Base-by-base conservation (phyloP, 768 basidiomycete species). In the Exsudoporus frostii region DNA sequence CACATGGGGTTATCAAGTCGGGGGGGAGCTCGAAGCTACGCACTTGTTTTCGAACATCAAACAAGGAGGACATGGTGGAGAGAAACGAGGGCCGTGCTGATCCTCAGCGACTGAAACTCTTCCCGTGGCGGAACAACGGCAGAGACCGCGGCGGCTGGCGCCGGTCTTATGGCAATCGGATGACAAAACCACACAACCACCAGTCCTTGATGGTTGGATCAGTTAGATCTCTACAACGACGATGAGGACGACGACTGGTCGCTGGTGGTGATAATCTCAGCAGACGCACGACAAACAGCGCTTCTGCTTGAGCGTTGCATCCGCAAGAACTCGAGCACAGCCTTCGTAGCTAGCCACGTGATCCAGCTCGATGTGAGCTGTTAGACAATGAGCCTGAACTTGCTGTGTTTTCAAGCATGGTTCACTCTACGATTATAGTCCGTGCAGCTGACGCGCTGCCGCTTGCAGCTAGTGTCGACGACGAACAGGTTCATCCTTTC, bases 391-490 rank as follows among this genome's bases (percentile, higher is more conserved):
- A 11, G 8, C 34, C 24, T 1, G 29, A 30, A 30, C 29, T 30
- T 7, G 9, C 8, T 14, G 32, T 34, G 22, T 7, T 48, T 43
- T 50, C 46, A 41, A 62, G 50, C 57, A 94, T 94, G 92, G 92
- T 94, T 55, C 84, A 85, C 55, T 90, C 92, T 55, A 94, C 92
- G 25, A 85, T 88, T 55, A 84, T 94, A 63, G 91, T 89, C 17
- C 79, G 92, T 53, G 92, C 90, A 24, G 83, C 83, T 10, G 92
- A 94, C 70, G 90, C 88, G 24, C 79, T 98, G 20, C 95, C 95
- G 15, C 79, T 98, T 14, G 93, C 95, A 14, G 94, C 95, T 1
- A 95, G 90, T 59, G 97, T 98, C 13, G 97, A 99, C 67, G 97
- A 98, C 66, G 96, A 98, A 70, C 86, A 92, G 79, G 96, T 95